Conservation (phyloP, 1,284 basidiomycete genomes). For the Naganishia sp. region DNA sequence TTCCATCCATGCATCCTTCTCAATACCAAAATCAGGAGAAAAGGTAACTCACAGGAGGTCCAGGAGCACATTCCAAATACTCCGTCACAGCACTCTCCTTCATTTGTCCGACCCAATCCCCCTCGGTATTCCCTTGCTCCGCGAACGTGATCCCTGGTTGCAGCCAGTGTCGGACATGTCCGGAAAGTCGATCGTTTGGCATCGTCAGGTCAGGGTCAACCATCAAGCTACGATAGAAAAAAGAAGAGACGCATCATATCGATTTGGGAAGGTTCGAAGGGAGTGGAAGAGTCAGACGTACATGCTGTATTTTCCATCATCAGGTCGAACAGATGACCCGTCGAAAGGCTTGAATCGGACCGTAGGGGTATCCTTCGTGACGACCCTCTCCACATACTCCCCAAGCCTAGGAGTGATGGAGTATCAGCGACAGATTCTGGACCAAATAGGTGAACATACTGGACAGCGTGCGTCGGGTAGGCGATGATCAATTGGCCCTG, state of each 20-base stretch:
- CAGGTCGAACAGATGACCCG: background rate
- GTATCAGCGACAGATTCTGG: background rate
- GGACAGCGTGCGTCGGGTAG: constrained; percentile 19
- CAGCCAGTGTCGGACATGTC: constrained; percentile 27
- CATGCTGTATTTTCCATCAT: constrained; percentile 9
- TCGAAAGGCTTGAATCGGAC: constrained; percentile 17
- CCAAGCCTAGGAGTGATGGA: background rate
- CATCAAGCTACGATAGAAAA: constrained; percentile 8
- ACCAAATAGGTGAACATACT: background rate
- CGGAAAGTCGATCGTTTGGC: constrained; percentile 27
- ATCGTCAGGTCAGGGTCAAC: constrained; percentile 27
- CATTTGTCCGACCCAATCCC: constrained; percentile 1
- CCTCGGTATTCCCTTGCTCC: background rate
- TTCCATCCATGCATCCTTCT: too few relatives aligned
- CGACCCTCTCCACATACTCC: constrained; percentile 10
- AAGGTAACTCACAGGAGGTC: constrained; percentile 24
- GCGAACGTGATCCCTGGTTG: constrained; percentile 12
- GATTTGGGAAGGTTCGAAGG: background rate
- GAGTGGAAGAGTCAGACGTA: background rate
- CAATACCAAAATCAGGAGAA: too few relatives aligned
- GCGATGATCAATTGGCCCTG: constrained; percentile 21
- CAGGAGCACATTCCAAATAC: constrained; percentile 28
- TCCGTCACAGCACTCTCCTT: constrained; percentile 20
- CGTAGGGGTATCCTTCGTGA: constrained; percentile 13
- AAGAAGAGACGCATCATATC: background rate